Evolutionary conservation across 2,329 filamentous ascomycete species (phyloP).

Genomic region (Atkinsonella hypoxylon): DNA sequence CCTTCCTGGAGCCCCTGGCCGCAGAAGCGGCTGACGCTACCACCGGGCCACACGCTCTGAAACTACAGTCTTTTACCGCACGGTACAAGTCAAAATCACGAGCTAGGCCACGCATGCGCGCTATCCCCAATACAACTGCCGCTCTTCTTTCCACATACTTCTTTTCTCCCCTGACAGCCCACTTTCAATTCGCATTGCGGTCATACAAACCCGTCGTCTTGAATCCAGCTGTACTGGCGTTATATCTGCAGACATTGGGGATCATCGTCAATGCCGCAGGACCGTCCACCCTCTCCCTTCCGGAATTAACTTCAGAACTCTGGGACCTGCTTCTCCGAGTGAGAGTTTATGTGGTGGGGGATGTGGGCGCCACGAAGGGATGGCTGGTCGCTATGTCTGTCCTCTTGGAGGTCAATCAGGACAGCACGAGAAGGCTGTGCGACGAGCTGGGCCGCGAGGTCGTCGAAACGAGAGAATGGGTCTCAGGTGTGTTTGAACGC

Average conservation of each 20-base stretch:
- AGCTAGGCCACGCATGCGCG: conserved; percentile 31
- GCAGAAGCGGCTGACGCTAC: conserved; percentile 67
- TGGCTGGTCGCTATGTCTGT: conserved; percentile 70
- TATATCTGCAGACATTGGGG: conserved; percentile 77
- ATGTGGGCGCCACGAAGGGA: conserved; percentile 57
- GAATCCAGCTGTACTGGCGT: conserved; percentile 61
- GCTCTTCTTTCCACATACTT: conserved; percentile 63
- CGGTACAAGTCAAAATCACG: conserved; percentile 24
- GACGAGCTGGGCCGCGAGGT: conserved; percentile 63
- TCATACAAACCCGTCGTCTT: conserved; percentile 49
- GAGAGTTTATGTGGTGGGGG: conserved; percentile 45
- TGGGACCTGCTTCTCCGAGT: conserved; percentile 71
- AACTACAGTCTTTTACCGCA: conserved; percentile 79
- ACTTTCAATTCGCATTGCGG: conserved; percentile 57
- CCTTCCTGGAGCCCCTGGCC: conserved; percentile 72
- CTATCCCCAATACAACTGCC: conserved; percentile 67
- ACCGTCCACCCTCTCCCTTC: conserved; percentile 61
- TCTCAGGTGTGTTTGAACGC: conserved; percentile 59
- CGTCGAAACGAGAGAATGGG: conserved; percentile 82
- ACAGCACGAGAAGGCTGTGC: conserved; percentile 59
- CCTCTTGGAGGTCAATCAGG: conserved; percentile 68
- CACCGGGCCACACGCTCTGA: conserved; percentile 72
- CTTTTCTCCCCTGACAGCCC: conserved; percentile 76
- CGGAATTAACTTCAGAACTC: conserved; percentile 72
- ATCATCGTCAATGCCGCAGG: conserved; percentile 75